Conservation (phyloP, 1,284 basidiomycete genomes). For the Tremellales sp. region DNA sequence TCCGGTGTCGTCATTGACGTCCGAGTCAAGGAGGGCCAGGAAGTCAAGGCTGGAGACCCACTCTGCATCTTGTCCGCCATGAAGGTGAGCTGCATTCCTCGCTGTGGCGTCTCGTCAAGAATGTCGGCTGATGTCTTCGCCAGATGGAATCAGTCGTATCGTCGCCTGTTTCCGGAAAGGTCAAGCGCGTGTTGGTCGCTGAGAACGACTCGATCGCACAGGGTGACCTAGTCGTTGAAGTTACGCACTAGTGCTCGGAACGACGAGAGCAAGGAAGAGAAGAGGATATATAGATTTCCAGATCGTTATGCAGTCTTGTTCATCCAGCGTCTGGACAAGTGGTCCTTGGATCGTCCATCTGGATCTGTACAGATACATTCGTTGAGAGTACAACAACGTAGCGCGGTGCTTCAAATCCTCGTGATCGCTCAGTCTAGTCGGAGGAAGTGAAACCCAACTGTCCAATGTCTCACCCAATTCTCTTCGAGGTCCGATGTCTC, state of each 20-base stretch:
- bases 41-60: constrained; percentile 93
- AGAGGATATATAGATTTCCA: no score
- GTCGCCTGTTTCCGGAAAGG: constrained; percentile 88
- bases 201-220: constrained; percentile 54
- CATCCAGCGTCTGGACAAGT: no score
- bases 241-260: constrained; percentile 39
- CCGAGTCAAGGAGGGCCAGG: constrained; percentile 90
- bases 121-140: neutral
- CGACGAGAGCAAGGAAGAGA: no score
- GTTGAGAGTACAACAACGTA: no score
- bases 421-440: no score
- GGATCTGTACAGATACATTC: no score
- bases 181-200: constrained; percentile 84
- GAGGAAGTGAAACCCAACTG: no score
- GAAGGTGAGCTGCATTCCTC: constrained; percentile 60
- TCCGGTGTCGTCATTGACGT: constrained; percentile 98
- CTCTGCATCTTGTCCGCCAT: constrained; percentile 73
- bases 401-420: no score
- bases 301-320: neutral
- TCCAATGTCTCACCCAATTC: no score
- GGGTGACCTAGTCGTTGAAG: constrained; percentile 46
- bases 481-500: no score
- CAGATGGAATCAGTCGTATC: constrained; percentile 96
- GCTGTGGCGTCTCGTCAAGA: no score
- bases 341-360: no score